phyloP scores from a whole-genome alignment of 2,329 filamentous ascomycete species.

The Neopestalotiopsis clavispora region DNA sequence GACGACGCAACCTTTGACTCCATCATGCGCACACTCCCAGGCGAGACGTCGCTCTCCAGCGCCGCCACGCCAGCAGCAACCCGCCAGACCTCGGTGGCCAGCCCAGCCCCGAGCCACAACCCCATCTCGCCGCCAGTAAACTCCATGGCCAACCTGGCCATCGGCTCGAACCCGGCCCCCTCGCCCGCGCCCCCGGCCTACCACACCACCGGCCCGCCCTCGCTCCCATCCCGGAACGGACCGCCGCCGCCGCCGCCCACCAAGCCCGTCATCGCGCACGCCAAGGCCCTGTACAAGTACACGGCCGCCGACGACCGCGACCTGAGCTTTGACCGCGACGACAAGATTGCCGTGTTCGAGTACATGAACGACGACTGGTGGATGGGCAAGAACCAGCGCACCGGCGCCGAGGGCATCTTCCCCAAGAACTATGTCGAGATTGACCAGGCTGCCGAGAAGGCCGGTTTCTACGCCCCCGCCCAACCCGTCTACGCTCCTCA shows the following conservation, averaged over 20 bases:
- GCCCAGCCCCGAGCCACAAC: constrained; percentile 26
- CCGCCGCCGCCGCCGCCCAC: constrained; percentile 45
- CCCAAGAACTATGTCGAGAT: constrained; percentile 86
- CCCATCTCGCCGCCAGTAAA: constrained; percentile 36
- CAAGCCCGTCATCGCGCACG: constrained; percentile 71
- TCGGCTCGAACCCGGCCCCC: constrained; percentile 35
- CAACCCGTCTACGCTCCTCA: constrained; percentile 30
- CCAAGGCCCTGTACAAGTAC: constrained; percentile 85
- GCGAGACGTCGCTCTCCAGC: constrained; percentile 65
- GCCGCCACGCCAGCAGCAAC: constrained; percentile 45
- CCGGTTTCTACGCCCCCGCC: constrained; percentile 32
- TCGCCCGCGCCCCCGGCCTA: constrained; percentile 56
- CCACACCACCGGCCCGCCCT: constrained; percentile 47
- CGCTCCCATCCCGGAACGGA: constrained; percentile 38
- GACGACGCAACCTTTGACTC: constrained; percentile 74
- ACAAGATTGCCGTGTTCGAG: constrained; percentile 80
- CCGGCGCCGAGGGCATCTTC: constrained; percentile 89
- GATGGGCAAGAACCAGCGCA: constrained; percentile 85
- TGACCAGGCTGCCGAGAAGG: constrained; percentile 62
- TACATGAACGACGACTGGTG: constrained; percentile 99
- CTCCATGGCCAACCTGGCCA: constrained; percentile 48
- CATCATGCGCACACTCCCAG: constrained; percentile 76
- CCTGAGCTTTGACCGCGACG: constrained; percentile 79
- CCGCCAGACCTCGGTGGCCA: constrained; percentile 37
- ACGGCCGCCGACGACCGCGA: constrained; percentile 80